Conservation (phyloP, 306 rosid genomes). For the Albizia julibrissin region DNA sequence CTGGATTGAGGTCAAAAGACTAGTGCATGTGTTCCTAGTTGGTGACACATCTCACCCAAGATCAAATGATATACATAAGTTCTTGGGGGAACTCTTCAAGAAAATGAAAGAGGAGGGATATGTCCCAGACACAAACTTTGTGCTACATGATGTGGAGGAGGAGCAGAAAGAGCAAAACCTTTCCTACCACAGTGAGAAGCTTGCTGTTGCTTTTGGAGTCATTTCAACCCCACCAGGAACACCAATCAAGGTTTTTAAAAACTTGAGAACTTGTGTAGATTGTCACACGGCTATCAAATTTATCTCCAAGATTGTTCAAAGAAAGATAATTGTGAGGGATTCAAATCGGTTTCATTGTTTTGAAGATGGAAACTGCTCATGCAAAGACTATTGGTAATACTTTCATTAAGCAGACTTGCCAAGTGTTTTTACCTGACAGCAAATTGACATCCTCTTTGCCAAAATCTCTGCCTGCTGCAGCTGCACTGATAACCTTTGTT, state of each 20-base stretch:
- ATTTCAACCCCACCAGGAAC: constrained; percentile 66
- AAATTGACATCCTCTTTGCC: constrained; percentile 14
- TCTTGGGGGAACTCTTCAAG: constrained; percentile 46
- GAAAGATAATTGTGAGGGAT: constrained; percentile 58
- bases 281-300: constrained; percentile 61
- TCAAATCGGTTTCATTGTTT: constrained; percentile 75
- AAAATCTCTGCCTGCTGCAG: constrained; percentile 10
- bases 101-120: constrained; percentile 73
- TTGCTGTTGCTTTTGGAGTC: constrained; percentile 69
- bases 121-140: constrained; percentile 67
- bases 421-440: background rate
- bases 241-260: constrained; percentile 61
- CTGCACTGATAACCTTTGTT: constrained; percentile 10
- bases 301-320: constrained; percentile 49
- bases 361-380: constrained; percentile 57
- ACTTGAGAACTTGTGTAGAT: constrained; percentile 67
- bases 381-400: constrained; percentile 56
- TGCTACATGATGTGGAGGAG: constrained; percentile 66
- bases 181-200: constrained; percentile 69
- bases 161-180: constrained; percentile 73
- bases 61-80: constrained; percentile 54
- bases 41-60: constrained; percentile 67
- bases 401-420: background rate
- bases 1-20: constrained; percentile 70
- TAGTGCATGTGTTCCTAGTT: constrained; percentile 55